phyloP scores from a whole-genome alignment of 2,329 filamentous ascomycete genomes.

The Macrophomina pseudophaseolina region DNA sequence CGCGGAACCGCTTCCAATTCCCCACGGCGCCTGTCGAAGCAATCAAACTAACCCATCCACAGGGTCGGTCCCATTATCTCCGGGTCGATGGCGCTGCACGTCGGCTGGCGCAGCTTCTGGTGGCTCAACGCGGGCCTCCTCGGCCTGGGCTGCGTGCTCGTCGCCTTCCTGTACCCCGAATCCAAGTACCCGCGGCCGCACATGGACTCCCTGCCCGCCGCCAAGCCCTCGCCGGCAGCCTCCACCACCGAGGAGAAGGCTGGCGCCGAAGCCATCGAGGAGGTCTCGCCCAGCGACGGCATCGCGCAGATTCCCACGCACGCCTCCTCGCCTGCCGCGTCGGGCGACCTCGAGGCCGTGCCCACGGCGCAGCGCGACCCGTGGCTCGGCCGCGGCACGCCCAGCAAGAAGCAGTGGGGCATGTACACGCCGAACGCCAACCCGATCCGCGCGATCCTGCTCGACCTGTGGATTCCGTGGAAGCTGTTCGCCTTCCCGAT shows the following conservation, averaged over 20 bases:
- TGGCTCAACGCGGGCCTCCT: constrained; percentile 67
- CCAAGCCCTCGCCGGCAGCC: constrained; percentile 12
- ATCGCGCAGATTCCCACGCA: constrained; percentile 35
- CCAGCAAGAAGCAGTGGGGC: constrained; percentile 61
- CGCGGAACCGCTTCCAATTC: background rate
- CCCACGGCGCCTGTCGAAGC: background rate
- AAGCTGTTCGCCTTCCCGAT: constrained; percentile 68
- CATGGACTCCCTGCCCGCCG: constrained; percentile 34
- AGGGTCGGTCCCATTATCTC: constrained; percentile 61
- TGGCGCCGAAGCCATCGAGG: constrained; percentile 26
- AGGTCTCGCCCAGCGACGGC: constrained; percentile 22
- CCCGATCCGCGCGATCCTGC: constrained; percentile 52
- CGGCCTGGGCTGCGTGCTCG: constrained; percentile 55
- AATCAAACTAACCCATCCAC: background rate
- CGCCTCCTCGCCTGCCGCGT: constrained; percentile 24
- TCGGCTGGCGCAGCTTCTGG: constrained; percentile 68
- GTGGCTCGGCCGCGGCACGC: constrained; percentile 60
- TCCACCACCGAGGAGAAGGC: constrained; percentile 34
- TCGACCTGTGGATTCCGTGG: constrained; percentile 66
- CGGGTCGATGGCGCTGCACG: constrained; percentile 63
- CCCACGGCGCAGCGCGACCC: constrained; percentile 56
- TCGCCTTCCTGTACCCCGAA: constrained; percentile 67
- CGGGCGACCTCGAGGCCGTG: constrained; percentile 34
- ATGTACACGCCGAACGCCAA: constrained; percentile 57
- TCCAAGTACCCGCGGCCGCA: constrained; percentile 62